A percentile compares a stretch with the other conserved stretches of the same genome.
These are phyloP conservation scores for Kazachstania africana DNA, from an alignment of 805 yeast genomes.

Conservation along the genomic window DNA sequence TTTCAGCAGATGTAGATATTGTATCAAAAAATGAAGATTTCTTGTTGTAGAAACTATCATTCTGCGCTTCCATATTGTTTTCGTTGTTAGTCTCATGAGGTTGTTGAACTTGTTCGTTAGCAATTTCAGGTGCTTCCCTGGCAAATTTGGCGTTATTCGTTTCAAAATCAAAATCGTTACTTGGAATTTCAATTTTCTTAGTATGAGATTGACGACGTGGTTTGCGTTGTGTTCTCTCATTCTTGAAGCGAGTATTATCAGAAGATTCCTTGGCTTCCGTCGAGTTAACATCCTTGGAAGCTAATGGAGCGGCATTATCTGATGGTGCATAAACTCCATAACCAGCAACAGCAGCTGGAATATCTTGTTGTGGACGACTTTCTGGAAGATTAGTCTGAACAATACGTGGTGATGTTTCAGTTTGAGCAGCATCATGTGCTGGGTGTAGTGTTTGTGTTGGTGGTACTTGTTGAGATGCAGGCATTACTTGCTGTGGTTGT, in stretches of 20 bases:
- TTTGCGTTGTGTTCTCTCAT: neutral
- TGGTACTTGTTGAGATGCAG: neutral
- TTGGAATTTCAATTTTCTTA: constrained; percentile 31
- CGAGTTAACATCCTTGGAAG: neutral
- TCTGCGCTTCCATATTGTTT: constrained; percentile 1
- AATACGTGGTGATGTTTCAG: too few species aligned
- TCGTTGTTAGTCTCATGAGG: constrained; percentile 1
- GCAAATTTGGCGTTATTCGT: constrained; percentile 61
- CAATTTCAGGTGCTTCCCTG: constrained; percentile 33
- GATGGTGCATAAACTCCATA: constrained; percentile 25
- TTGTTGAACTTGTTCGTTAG: constrained; percentile 15
- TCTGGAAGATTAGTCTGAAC: constrained; percentile 5
- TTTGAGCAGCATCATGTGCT: neutral
- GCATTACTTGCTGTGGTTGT: constrained; percentile 1
- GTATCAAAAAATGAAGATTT: constrained; percentile 81
- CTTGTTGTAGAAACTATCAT: constrained; percentile 50
- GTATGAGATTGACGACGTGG: constrained; percentile 4
- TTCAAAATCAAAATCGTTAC: constrained; percentile 64
- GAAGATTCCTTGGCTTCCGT: neutral
- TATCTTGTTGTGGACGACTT: constrained; percentile 3
- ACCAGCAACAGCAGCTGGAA: constrained; percentile 27
- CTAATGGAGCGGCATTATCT: neutral
- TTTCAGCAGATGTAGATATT: constrained; percentile 57
- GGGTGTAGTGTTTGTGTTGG: constrained; percentile 1
- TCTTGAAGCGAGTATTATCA: constrained; percentile 2